Evolutionary conservation across 2,329 filamentous ascomycete species (phyloP), one percentile per base, ranked within the genome.

Genomic region (Atkinsonella hypoxylon): DNA sequence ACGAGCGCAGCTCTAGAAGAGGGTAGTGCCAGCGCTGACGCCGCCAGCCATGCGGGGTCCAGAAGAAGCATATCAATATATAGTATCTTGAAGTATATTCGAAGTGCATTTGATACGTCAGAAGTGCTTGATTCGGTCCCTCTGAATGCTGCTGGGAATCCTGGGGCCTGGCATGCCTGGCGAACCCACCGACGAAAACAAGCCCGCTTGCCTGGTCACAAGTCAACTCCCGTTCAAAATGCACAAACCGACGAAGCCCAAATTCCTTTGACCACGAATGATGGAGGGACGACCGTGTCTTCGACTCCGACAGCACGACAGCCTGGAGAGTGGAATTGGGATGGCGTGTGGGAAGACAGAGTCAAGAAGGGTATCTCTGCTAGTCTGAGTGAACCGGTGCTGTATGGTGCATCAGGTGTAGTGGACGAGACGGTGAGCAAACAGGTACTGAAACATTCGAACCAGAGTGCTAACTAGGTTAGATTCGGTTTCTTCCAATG

Each of bases 241-340:
- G 47, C 5, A 10, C 46, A 47, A 15, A 9, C 45, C 18, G 46
- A 47, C 18, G 32, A 47, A 12, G 30, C 32, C 18, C 10, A 36
- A n/a, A 8, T 32, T 18, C 34, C 36, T 26, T 32, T 3, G 41
- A 45, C 38, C 18, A 12, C 30, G 11, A 44, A 12, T 30, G 30
- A 48, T 17, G 22, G 4, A 36, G 31, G 9, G 10, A 39, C 40
- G 17, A 36, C 20, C 18, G 30, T 17, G 17, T 45, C 51, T 7
- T 20, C 56, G 1, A 58, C 54, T 26, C 39, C 40, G 43, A 48
- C 45, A 1, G 45, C 54, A 12, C 42, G 57, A 36, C 51, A 51
- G 31, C 89, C 89, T 0, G 87, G 85, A 7, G 85, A 95, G 59
- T 97, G 91, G 91, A 95, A 95, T 62, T 97, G 91, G 91, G 89